Evolutionary conservation across 1,284 basidiomycete species (phyloP).

Genomic region (Austroboletus niveus): DNA sequence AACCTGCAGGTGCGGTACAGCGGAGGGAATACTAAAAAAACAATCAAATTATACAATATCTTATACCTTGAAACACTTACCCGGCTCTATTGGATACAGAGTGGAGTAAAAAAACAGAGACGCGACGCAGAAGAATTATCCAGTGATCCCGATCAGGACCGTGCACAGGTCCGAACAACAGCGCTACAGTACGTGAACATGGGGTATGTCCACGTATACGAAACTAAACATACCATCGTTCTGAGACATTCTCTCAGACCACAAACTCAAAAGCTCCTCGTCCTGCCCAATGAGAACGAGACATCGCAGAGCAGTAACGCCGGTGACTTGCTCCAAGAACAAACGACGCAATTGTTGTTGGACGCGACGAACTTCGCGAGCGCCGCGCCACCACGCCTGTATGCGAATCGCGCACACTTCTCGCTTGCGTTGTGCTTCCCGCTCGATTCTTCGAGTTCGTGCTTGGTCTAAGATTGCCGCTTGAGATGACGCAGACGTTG

Average conservation of each 20-base stretch:
- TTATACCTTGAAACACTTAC: conserved; percentile 35
- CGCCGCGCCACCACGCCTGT: conserved; percentile 69
- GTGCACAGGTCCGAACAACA: conserved; percentile 41
- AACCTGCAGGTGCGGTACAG: conserved; percentile 27
- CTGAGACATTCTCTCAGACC: conserved; percentile 40
- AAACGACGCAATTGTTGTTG: conserved; percentile 39
- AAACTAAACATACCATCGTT: conserved; percentile 41
- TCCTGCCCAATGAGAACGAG: conserved; percentile 59
- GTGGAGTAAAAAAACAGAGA: conserved; percentile 47
- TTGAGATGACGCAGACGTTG: conserved; percentile 49
- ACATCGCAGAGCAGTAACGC: conserved; percentile 56
- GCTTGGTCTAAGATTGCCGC: conserved; percentile 61
- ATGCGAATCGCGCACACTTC: conserved; percentile 58
- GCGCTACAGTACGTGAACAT: conserved; percentile 31
- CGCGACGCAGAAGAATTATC: conserved; percentile 53
- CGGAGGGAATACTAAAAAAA: conserved; percentile 27
- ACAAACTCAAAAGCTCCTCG: conserved; percentile 49
- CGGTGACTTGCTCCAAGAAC: conserved; percentile 41
- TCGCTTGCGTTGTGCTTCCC: conserved; percentile 52
- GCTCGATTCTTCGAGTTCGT: conserved; percentile 53
- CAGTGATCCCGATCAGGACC: conserved; percentile 47
- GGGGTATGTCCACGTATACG: not conserved
- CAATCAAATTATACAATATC: not conserved
- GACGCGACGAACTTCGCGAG: conserved; percentile 38
- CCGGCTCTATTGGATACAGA: conserved; percentile 47